Evolutionary conservation across 495 filamentous ascomycete species (phyloP).

Genomic region (Penicillium paxilli): DNA sequence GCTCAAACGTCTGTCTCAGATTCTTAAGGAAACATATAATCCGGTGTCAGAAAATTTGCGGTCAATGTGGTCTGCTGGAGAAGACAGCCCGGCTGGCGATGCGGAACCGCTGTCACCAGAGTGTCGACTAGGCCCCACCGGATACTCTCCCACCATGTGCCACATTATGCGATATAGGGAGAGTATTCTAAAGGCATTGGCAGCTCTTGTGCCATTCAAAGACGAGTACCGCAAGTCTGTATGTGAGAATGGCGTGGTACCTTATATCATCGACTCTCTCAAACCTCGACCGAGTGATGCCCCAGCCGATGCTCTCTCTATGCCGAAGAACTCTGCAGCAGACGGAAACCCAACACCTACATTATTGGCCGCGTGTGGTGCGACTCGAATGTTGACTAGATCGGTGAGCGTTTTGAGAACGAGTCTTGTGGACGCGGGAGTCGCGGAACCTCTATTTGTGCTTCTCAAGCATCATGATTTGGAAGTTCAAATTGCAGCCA

Average conservation of each 20-base stretch:
- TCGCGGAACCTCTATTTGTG: conserved; percentile 75
- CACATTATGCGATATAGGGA: conserved; percentile 80
- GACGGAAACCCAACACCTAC: conserved; percentile 60
- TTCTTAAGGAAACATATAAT: conserved; percentile 72
- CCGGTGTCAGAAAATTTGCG: conserved; percentile 35
- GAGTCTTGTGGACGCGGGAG: conserved; percentile 78
- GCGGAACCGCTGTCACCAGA: conserved; percentile 26
- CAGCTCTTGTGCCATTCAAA: conserved; percentile 74
- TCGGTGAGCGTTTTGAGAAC: conserved; percentile 84
- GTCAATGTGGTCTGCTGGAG: conserved; percentile 44
- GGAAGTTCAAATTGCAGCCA: conserved; percentile 83
- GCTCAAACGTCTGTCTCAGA: conserved; percentile 68
- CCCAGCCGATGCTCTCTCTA: conserved; percentile 24
- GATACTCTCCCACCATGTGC: conserved; percentile 60
- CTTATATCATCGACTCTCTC: conserved; percentile 81
- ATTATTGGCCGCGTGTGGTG: conserved; percentile 81
- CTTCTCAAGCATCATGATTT: conserved; percentile 74
- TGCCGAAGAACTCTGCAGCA: conserved; percentile 37
- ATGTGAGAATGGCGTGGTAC: conserved; percentile 75
- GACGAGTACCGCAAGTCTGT: conserved; percentile 83
- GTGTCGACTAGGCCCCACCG: conserved; percentile 55
- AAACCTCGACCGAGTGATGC: conserved; percentile 52
- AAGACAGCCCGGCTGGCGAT: conserved; percentile 20
- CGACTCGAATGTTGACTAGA: conserved; percentile 73
- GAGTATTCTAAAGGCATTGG: conserved; percentile 74